Evolutionary conservation across 1,284 basidiomycete species (phyloP).

Genomic region (Ustilago tritici): DNA sequence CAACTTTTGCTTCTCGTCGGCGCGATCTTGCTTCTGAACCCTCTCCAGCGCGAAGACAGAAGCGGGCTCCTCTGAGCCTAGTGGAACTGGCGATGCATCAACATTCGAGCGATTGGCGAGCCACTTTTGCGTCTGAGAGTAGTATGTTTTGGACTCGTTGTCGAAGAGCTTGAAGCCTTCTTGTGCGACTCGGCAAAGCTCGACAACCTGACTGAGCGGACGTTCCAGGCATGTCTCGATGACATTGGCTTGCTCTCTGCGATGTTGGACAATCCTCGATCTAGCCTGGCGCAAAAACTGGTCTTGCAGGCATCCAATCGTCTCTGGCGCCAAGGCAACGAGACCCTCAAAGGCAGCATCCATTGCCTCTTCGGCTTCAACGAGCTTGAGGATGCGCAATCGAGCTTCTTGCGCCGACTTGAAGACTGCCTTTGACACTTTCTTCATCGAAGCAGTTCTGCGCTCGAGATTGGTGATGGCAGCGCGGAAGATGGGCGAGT

Average conservation of each 20-base stretch:
- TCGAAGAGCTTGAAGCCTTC: slow-evolving; percentile 55
- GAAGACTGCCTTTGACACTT: slow-evolving; percentile 40
- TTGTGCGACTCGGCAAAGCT: slow-evolving; percentile 46
- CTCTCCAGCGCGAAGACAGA: slow-evolving; percentile 13
- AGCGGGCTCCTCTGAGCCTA: slow-evolving; percentile 5
- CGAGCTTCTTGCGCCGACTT: slow-evolving; percentile 40
- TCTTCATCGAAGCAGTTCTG: slow-evolving; percentile 50
- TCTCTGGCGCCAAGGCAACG: slow-evolving; percentile 31
- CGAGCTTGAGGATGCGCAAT: slow-evolving; percentile 26
- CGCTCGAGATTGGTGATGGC: slow-evolving; percentile 57
- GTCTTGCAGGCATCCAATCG: slow-evolving; percentile 31
- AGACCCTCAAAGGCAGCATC: slow-evolving; percentile 42
- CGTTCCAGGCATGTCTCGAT: slow-evolving; percentile 42
- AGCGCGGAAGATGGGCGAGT: slow-evolving; percentile 60
- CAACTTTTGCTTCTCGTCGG: slow-evolving; percentile 60
- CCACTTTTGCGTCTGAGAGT: slow-evolving; percentile 64
- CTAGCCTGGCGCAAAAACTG: slow-evolving; percentile 28
- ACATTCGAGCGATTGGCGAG: slow-evolving; percentile 36
- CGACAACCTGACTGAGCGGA: slow-evolving; percentile 44
- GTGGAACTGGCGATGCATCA: background rate
- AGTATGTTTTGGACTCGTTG: slow-evolving; percentile 57
- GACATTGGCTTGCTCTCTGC: slow-evolving; percentile 26
- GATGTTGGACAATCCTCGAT: slow-evolving; percentile 13
- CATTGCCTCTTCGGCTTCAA: slow-evolving; percentile 42
- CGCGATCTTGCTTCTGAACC: slow-evolving; percentile 36